A percentile compares a stretch with the other conserved stretches of the same genome.
phyloP scores from a whole-genome alignment of 2,329 filamentous ascomycete genomes.

The Pseudogymnoascus sp. region DNA sequence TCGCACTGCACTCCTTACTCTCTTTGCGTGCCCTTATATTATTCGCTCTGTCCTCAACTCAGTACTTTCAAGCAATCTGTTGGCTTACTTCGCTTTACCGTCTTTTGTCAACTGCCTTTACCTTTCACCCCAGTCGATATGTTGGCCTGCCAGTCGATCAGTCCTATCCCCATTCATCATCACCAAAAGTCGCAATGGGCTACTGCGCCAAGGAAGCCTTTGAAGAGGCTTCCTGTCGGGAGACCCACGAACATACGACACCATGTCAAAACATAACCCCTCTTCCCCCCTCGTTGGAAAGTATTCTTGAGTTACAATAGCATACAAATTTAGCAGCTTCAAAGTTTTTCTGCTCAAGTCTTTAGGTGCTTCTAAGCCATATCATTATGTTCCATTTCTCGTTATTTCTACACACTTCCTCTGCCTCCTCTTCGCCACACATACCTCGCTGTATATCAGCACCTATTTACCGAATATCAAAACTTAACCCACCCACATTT shows the following conservation, averaged over 20 bases:
- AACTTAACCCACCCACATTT: not conserved
- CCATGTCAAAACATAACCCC: conserved; percentile 5
- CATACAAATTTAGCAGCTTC: not conserved
- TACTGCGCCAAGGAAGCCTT: not conserved
- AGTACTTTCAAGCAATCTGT: not conserved
- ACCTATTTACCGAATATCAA: not conserved
- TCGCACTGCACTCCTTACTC: not conserved
- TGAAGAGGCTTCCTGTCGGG: not conserved
- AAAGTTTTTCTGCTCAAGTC: not conserved
- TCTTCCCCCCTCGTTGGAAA: not conserved
- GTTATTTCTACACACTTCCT: not conserved
- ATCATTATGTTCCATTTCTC: not conserved
- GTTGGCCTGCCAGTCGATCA: no score
- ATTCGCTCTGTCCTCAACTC: not conserved
- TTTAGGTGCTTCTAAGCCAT: not conserved
- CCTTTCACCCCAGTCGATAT: no score
- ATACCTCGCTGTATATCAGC: no score
- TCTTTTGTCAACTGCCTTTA: no score
- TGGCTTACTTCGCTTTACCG: not conserved
- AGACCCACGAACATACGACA: conserved; percentile 1
- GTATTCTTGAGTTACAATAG: not conserved
- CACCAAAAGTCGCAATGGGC: not conserved
- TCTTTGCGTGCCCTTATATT: not conserved
- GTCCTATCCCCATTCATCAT: no score
- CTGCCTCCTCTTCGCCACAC: no score